A percentile compares a stretch with the other conserved stretches of the same genome.
Evolutionary conservation across 306 rosid species (phyloP).

Genomic region (Phaseolus lunatus): DNA sequence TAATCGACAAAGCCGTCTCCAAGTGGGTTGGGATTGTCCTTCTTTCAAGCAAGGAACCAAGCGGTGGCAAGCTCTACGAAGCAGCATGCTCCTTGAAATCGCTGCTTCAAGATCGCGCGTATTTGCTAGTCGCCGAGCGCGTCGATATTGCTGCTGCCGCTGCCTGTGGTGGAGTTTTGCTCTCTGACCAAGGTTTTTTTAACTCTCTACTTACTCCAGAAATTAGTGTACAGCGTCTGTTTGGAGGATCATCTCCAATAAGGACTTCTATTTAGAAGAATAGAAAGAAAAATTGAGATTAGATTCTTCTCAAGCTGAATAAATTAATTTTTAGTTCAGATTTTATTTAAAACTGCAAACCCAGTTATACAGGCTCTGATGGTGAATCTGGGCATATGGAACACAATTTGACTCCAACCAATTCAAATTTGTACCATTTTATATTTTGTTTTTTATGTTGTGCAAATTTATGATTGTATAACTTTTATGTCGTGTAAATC

Average conservation of each 20-base stretch:
- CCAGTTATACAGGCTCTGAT: neutral
- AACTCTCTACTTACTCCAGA: neutral
- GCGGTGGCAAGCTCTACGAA: conserved; percentile 73
- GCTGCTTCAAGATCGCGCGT: conserved; percentile 73
- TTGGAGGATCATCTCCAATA: too few species aligned
- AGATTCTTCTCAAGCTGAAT: too few species aligned
- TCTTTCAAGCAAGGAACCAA: conserved; percentile 59
- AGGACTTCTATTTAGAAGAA: too few species aligned
- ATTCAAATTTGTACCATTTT: neutral
- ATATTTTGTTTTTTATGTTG: too few species aligned
- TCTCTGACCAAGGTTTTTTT: conserved; percentile 83
- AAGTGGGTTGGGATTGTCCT: conserved; percentile 75
- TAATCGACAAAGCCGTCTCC: conserved; percentile 72
- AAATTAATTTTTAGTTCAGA: too few species aligned
- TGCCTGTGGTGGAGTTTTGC: conserved; percentile 77
- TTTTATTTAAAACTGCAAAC: neutral
- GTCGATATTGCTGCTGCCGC: conserved; percentile 94
- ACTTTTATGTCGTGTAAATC: too few species aligned
- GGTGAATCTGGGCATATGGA: neutral
- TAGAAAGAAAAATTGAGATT: too few species aligned
- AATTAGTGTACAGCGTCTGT: too few species aligned
- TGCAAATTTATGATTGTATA: neutral
- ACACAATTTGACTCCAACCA: neutral
- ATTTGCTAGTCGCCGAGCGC: conserved; percentile 79
- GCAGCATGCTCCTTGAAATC: conserved; percentile 89